phyloP scores from a whole-genome alignment of 208 protist genomes.

The Strigomonas culicis region DNA sequence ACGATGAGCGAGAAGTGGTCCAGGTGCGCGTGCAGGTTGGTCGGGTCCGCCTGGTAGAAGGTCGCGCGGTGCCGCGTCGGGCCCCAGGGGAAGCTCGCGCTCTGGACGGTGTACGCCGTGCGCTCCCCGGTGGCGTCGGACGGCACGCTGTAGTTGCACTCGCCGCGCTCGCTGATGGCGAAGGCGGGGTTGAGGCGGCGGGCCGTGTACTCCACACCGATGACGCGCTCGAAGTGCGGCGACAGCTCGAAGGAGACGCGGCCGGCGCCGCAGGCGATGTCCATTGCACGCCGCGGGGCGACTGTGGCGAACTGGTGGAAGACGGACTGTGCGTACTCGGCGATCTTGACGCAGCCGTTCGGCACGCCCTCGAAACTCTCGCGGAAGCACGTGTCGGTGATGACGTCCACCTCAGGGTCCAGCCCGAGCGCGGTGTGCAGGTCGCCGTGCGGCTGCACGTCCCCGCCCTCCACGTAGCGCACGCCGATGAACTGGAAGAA shows the following conservation, averaged over 20 bases:
- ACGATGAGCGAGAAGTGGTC: slow-evolving; percentile 73
- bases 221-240: slow-evolving; percentile 58
- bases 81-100: slow-evolving; percentile 43
- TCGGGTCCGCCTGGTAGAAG: slow-evolving; percentile 88
- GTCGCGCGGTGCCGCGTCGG: slow-evolving; percentile 59
- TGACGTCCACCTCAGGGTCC: slow-evolving; percentile 78
- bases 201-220: slow-evolving; percentile 84
- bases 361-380: slow-evolving; percentile 47
- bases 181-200: slow-evolving; percentile 82
- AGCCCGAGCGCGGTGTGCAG: slow-evolving; percentile 26
- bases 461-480: slow-evolving; percentile 84
- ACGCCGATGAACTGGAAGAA: slow-evolving; percentile 96
- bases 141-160: slow-evolving; percentile 65
- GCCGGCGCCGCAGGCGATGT: slow-evolving; percentile 83
- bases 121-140: slow-evolving; percentile 23
- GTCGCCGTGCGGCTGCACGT: slow-evolving; percentile 15
- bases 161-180: slow-evolving; percentile 76
- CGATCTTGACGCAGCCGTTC: slow-evolving; percentile 72
- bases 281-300: slow-evolving; percentile 49
- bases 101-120: slow-evolving; percentile 27
- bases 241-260: slow-evolving; percentile 83
- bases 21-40: slow-evolving; percentile 84
- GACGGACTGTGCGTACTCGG: slow-evolving; percentile 43
- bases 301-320: slow-evolving; percentile 53
- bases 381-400: slow-evolving; percentile 75